phyloP scores from a whole-genome alignment of 371 early-diverging fungal species.

The Mucor sp. region DNA sequence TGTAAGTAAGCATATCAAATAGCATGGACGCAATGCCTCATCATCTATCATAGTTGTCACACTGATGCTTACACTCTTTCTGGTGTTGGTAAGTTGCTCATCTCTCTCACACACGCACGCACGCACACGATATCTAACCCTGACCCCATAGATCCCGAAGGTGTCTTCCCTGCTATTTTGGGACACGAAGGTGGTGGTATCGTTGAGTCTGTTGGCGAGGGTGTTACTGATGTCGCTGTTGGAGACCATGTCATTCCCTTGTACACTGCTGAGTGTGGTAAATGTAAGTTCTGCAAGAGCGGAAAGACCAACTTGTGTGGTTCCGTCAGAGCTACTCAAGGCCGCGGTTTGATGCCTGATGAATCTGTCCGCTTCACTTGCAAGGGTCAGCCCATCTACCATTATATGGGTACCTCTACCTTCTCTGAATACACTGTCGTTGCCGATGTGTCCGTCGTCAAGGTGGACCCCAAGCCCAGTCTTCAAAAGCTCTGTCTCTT shows the following conservation, averaged over 20 bases:
- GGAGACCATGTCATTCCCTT: constrained; percentile 97
- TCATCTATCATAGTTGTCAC: constrained; percentile 63
- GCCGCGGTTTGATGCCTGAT: constrained; percentile 95
- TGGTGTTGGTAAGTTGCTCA: constrained; percentile 65
- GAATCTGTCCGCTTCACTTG: constrained; percentile 91
- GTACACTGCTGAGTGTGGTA: constrained; percentile 90
- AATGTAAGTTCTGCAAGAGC: constrained; percentile 95
- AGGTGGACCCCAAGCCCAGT: constrained; percentile 78
- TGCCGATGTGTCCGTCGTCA: constrained; percentile 90
- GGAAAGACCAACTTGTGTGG: constrained; percentile 97
- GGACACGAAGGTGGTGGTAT: constrained; percentile 97
- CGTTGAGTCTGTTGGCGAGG: constrained; percentile 96
- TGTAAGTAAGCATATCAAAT: constrained; percentile 52
- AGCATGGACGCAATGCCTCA: not conserved
- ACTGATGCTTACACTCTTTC: constrained; percentile 95
- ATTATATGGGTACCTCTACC: constrained; percentile 97
- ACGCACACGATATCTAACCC: too few relatives aligned
- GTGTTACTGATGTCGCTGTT: constrained; percentile 84
- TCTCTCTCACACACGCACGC: not conserved
- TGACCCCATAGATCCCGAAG: constrained; percentile 74
- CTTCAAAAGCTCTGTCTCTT: constrained; percentile 88
- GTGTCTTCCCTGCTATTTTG: constrained; percentile 89
- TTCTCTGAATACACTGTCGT: constrained; percentile 96
- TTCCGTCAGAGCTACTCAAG: constrained; percentile 90
- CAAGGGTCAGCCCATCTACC: constrained; percentile 86